Percentiles rank a stretch among this genome's conserved stretches.
Conservation (phyloP, 2,329 filamentous ascomycete genomes). For the Penicillium brevicompactum region DNA sequence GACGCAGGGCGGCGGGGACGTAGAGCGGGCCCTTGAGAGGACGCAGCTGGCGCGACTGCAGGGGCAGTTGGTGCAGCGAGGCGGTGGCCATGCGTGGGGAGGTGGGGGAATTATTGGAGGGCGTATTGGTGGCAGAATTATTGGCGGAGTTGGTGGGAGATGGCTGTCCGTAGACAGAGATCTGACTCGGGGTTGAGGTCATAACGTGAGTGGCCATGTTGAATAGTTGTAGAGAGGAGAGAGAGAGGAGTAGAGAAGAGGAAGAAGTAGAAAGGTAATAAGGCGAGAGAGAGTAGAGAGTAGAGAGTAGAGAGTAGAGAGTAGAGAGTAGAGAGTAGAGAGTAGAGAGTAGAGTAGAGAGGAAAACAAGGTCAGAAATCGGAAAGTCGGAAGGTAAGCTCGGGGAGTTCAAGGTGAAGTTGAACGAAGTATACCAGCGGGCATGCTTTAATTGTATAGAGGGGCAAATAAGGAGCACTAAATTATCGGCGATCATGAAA, state of each 20-base stretch:
- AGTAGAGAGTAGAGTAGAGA: not conserved
- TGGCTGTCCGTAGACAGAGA: conserved; percentile 36
- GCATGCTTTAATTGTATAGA: not conserved
- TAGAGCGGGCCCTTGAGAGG: conserved; percentile 64
- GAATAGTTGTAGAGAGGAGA: not conserved
- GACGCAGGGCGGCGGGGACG: conserved; percentile 64
- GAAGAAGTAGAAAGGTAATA: not conserved
- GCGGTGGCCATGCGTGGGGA: conserved; percentile 50
- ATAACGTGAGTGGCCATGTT: conserved; percentile 37
- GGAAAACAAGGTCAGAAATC: not conserved
- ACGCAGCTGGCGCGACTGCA: conserved; percentile 59
- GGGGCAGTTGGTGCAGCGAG: conserved; percentile 38
- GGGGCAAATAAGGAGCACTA: conserved; percentile 15
- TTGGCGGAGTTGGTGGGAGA: conserved; percentile 53
- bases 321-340: too few relatives aligned
- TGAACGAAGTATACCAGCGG: not conserved
- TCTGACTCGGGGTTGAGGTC: conserved; percentile 34
- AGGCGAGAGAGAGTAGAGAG: not conserved
- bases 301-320: not conserved
- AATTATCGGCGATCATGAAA: conserved; percentile 1
- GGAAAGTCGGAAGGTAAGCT: not conserved
- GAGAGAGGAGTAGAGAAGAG: not conserved
- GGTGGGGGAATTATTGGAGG: conserved; percentile 57
- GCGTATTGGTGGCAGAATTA: conserved; percentile 53
- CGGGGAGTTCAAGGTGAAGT: not conserved